Evolutionary conservation across 805 yeast genomes (phyloP), one percentile per base, ranked within the genome.

Genomic region (Candida gorgasii): DNA sequence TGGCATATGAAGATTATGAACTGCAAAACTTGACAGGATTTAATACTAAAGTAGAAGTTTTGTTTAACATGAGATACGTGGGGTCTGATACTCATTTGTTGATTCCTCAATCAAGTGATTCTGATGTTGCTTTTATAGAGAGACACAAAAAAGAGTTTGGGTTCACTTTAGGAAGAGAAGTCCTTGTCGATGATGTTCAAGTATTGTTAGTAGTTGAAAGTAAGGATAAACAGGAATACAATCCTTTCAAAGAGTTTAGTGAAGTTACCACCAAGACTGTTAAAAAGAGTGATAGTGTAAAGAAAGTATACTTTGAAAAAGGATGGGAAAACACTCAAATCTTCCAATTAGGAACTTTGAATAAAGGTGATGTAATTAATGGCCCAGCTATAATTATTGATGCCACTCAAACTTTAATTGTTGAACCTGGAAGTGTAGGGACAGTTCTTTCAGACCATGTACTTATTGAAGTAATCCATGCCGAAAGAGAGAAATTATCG

Each of bases 71-170:
- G 72, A 75, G 95, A 55, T 90, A 86, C 57, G 79, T 79, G 48
- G 97, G 97, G 7, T 84, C 96, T n/a, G 97, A 90, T 55, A 85
- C 96, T 2, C 82, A 85, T 30, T 65, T 90, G 48, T 84, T 89
- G 86, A 79, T 86, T n/a, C 62, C 62, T 15, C 61, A 63, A 35
- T 50, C 52, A 19, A 50, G 59, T 45, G 50, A 60, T 43, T 57
- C 62, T 11, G 59, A 49, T 24, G 24, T 37, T 8, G 44, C 44
- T 28, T 67, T 67, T 42, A 46, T 65, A 5, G 47, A 44, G 11
- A 57, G 62, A 45, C 73, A 67, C 42, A 49, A 52, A 37, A 48
- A 42, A 18, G 73, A 67, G 40, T 67, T 65, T 49, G 73, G 73
- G 3, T 67, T 67, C 43, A 58, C 58, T 4, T 54, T 67, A 42